Conservation (phyloP, 345 rosid genomes). For the Hypericum androsaemum region DNA sequence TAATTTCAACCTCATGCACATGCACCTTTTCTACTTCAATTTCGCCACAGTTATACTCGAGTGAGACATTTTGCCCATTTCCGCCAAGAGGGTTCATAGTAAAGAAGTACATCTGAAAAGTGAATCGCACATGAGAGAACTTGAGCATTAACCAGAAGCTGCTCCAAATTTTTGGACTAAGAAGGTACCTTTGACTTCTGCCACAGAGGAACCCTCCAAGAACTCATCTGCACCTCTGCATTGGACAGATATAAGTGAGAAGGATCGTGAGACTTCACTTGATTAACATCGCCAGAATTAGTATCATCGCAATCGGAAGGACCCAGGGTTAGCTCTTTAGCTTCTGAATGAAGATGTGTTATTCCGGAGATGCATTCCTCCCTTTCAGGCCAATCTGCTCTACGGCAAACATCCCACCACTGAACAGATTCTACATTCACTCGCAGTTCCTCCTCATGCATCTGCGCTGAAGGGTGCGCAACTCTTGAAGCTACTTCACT, state of each 20-base stretch:
- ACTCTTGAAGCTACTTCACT: conserved; percentile 41
- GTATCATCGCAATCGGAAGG: conserved; percentile 45
- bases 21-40: conserved; percentile 60
- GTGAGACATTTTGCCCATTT: conserved; percentile 19
- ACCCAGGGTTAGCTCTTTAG: conserved; percentile 33
- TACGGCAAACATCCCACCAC: conserved; percentile 96
- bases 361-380: conserved; percentile 72
- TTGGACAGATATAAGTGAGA: conserved; percentile 72
- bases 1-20: conserved; percentile 62
- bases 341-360: conserved; percentile 33
- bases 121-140: conserved; percentile 10
- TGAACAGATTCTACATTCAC: conserved; percentile 78
- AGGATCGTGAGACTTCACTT: conserved; percentile 40
- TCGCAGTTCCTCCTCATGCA: conserved; percentile 68
- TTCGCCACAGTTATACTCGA: conserved; percentile 44
- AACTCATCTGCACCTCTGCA: conserved; percentile 78
- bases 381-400: conserved; percentile 90
- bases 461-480: conserved; percentile 37
- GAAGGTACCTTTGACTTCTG: conserved; percentile 65
- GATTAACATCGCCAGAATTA: conserved; percentile 26
- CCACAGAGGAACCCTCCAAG: conserved; percentile 79
- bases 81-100: conserved; percentile 30
- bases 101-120: conserved; percentile 56
- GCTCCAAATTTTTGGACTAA: not conserved
- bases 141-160: not conserved